Base-by-base conservation (phyloP, 108 stramenopile genomes). In the Epipyxis sp. region DNA sequence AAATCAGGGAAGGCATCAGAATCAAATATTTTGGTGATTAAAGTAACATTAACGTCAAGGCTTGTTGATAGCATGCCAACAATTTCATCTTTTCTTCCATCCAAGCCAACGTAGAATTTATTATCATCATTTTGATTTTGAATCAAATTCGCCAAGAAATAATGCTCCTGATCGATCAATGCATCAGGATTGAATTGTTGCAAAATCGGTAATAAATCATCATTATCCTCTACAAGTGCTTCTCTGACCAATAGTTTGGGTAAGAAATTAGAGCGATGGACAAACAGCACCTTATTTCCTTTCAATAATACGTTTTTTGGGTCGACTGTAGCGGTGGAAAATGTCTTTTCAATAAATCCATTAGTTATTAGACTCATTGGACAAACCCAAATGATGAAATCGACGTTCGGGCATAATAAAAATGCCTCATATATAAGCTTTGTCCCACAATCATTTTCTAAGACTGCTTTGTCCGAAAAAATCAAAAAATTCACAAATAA, bases 81-180 rank as follows among this genome's bases (percentile, higher is more conserved):
- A 35, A 74, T 42, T 13, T 13, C 42, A 6, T 27, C 20, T 13
- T 6, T 6, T 10, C 6, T 27, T 25, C 69, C 10, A 3, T 40
- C 43, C 25, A 32, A 10, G n/a, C 79, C 80, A 34, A 69, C 82
- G 10, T 77, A 50, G 42, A 59, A 59, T 54, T 81, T 79, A 50
- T 88, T 89, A 27, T 59, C 34, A n/a, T 79, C 79, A 50, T 87
- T 86, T 76, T 86, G 85, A 6, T 68, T 59, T 35, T 87, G 82
- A 46, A 90, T 90, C 65, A 90, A 78, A 30, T 90, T 87, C 1
- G 89, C 89, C 40, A 90, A 82, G 69, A 88, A 90, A 65, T 86
- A 90, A 59, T 87, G 85, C 59, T 87, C 87, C 61, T 83, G 87
- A 35, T 69, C 59, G 41, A 69, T 68, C 13, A 88, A 83, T 3